Conservation (phyloP, 305 asterid genomes). For the Fraxinus dipetala region DNA sequence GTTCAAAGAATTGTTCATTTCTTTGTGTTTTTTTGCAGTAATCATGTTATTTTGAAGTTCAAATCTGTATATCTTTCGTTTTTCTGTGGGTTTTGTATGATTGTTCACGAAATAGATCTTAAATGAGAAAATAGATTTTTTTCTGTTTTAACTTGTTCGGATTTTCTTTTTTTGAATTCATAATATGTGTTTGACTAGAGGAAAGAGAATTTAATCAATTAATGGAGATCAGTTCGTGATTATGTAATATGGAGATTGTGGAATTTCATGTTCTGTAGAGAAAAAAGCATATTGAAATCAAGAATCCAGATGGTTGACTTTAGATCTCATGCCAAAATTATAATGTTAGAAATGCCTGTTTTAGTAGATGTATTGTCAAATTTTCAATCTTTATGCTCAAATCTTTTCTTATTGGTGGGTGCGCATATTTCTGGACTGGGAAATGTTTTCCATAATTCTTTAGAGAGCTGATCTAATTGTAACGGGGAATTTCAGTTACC, state of each 20-base stretch:
- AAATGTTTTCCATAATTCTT: background rate
- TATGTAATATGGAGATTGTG: background rate
- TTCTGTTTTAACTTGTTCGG: background rate
- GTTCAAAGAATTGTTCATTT: background rate
- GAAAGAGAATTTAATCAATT: background rate
- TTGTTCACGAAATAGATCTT: constrained; percentile 13
- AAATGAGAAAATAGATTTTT: background rate
- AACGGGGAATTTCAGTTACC: constrained; percentile 45
- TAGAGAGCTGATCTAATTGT: background rate
- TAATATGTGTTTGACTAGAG: constrained; percentile 11
- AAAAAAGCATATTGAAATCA: background rate
- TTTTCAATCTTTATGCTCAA: constrained; percentile 4
- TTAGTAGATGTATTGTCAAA: background rate
- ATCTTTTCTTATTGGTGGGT: background rate
- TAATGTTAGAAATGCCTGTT: background rate
- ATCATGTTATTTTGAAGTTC: constrained; percentile 15
- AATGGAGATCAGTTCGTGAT: constrained; percentile 2
- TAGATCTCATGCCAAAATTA: constrained; percentile 24
- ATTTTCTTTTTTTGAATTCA: constrained; percentile 3
- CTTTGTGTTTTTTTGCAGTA: background rate
- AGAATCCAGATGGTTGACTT: constrained; percentile 17
- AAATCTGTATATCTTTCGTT: background rate
- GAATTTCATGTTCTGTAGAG: constrained; percentile 2
- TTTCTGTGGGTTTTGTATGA: constrained; percentile 4
- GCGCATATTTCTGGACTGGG: background rate